A percentile compares a stretch with the other conserved stretches of the same genome.
Conservation (phyloP, 257 asterid genomes). For the Linderniella brevidens region DNA sequence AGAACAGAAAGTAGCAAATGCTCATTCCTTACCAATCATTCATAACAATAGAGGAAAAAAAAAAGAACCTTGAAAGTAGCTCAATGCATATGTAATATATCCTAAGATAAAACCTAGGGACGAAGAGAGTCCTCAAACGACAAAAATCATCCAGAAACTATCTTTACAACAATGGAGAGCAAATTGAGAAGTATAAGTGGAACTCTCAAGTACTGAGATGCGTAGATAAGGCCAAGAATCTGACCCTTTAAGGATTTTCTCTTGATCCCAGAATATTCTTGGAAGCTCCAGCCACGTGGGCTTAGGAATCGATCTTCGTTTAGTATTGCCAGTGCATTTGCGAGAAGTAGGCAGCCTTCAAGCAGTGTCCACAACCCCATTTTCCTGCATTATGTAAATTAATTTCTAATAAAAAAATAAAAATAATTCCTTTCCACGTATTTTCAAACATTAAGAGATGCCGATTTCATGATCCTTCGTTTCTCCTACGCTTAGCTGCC, state of each 20-base stretch:
- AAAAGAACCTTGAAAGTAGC: too few species aligned
- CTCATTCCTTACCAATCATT: too few species aligned
- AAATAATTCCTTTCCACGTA: too few species aligned
- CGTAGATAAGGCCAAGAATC: constrained; percentile 75
- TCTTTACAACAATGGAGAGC: constrained; percentile 64
- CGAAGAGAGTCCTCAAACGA: too few species aligned
- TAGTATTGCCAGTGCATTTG: constrained; percentile 75
- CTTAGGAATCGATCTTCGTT: constrained; percentile 87
- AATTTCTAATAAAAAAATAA: too few species aligned
- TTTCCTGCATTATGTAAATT: constrained; percentile 14
- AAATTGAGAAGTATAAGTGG: constrained; percentile 61
- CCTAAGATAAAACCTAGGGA: too few species aligned
- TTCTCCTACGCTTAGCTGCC: too few species aligned
- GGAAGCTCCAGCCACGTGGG: constrained; percentile 95
- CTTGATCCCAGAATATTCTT: constrained; percentile 70
- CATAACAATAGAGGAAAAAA: too few species aligned
- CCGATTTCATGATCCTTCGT: too few species aligned
- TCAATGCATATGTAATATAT: too few species aligned
- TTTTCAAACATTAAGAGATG: too few species aligned
- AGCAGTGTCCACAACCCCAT: constrained; percentile 92
- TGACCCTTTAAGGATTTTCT: constrained; percentile 90
- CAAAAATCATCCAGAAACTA: constrained; percentile 57
- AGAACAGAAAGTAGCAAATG: too few species aligned
- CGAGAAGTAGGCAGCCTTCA: constrained; percentile 86
- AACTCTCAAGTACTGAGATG: constrained; percentile 74